Conservation (phyloP, 2,329 filamentous ascomycete species). For the Paecilomyces sp. region DNA sequence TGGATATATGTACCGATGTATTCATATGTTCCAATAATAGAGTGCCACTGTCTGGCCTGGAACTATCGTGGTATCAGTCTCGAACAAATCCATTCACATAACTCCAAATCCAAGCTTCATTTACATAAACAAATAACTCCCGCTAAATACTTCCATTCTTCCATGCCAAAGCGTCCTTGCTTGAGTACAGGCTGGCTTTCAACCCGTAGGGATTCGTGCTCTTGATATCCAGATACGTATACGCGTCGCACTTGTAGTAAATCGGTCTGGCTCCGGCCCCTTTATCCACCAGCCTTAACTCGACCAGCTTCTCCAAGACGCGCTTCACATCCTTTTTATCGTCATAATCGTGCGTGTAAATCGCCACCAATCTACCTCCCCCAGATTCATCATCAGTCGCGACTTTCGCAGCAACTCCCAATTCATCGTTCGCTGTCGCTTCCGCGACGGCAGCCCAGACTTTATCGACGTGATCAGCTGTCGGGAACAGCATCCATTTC, state of each 20-base stretch:
- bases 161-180: conserved; percentile 27
- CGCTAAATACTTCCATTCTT: conserved; percentile 11
- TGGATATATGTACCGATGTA: neutral
- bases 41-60: neutral
- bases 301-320: conserved; percentile 56
- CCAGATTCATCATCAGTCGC: conserved; percentile 44
- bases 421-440: conserved; percentile 59
- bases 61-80: neutral
- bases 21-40: neutral
- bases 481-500: conserved; percentile 44
- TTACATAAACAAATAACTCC: neutral
- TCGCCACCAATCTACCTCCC: conserved; percentile 57
- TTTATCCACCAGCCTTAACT: conserved; percentile 51
- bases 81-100: neutral
- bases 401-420: conserved; percentile 70
- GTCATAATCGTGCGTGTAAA: conserved; percentile 71
- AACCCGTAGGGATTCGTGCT: conserved; percentile 57
- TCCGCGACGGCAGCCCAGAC: conserved; percentile 56
- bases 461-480: conserved; percentile 14
- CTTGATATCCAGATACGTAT: conserved; percentile 58
- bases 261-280: conserved; percentile 41
- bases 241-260: conserved; percentile 74
- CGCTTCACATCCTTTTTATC: conserved; percentile 62
- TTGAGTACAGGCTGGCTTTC: conserved; percentile 43
- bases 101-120: neutral